These are phyloP conservation scores for Niebla homalea DNA, from an alignment of 495 filamentous ascomycete genomes.

Conservation along the genomic window DNA sequence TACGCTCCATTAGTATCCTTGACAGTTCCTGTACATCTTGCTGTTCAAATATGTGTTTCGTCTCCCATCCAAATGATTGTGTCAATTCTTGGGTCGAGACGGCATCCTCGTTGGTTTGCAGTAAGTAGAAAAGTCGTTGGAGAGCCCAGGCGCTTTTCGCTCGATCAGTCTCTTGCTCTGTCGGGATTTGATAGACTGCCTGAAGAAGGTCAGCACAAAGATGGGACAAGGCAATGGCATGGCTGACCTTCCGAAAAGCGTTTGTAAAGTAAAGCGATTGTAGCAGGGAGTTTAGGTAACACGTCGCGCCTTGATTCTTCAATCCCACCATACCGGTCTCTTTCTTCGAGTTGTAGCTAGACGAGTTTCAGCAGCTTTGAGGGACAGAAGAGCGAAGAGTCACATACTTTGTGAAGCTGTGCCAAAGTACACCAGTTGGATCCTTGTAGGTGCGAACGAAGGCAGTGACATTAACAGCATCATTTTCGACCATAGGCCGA, in stretches of 20 bases:
- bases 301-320: constrained; percentile 95
- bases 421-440: constrained; percentile 97
- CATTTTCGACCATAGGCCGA: constrained; percentile 76
- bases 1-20: constrained; percentile 86
- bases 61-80: constrained; percentile 94
- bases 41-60: constrained; percentile 94
- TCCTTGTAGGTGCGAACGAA: constrained; percentile 93
- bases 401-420: constrained; percentile 80
- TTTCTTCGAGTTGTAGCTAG: constrained; percentile 91
- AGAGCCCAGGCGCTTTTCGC: constrained; percentile 86
- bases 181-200: constrained; percentile 95
- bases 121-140: constrained; percentile 84
- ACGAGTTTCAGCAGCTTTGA: constrained; percentile 14
- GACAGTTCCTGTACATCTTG: constrained; percentile 98
- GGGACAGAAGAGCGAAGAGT: neutral
- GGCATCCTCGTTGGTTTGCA: constrained; percentile 69
- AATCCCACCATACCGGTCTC: constrained; percentile 95
- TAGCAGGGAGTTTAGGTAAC: constrained; percentile 93
- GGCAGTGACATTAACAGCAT: constrained; percentile 74
- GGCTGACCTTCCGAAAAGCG: constrained; percentile 74
- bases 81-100: constrained; percentile 90
- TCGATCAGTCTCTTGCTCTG: constrained; percentile 63
- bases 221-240: neutral
- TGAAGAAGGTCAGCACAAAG: constrained; percentile 23
- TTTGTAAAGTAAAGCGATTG: constrained; percentile 98